Evolutionary conservation across 2,329 filamentous ascomycete genomes (phyloP).

Genomic region (Didymella sp.): DNA sequence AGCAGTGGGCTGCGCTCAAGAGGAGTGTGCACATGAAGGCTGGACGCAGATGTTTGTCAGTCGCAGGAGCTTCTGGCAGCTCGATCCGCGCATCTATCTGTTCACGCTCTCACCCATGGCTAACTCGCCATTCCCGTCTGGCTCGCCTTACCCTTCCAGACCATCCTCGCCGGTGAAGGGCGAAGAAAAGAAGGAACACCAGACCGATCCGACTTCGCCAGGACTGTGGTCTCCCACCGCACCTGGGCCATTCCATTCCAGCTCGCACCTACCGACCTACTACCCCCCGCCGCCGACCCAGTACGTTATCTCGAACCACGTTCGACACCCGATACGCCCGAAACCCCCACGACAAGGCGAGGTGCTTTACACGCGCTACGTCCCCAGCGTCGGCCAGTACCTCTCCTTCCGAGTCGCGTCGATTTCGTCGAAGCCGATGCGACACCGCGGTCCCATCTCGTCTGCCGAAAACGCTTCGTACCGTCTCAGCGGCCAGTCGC

Average conservation of each 20-base stretch:
- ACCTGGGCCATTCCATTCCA: conserved; percentile 77
- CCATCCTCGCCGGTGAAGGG: conserved; percentile 57
- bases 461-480: conserved; percentile 29
- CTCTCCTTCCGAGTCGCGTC: conserved; percentile 88
- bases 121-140: conserved; percentile 56
- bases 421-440: conserved; percentile 67
- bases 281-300: conserved; percentile 84
- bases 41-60: conserved; percentile 86
- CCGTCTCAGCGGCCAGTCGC: conserved; percentile 48
- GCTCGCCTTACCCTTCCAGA: conserved; percentile 60
- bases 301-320: conserved; percentile 77
- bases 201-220: conserved; percentile 42
- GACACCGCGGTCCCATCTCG: conserved; percentile 66
- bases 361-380: conserved; percentile 85
- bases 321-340: conserved; percentile 84
- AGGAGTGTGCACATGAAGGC: conserved; percentile 67
- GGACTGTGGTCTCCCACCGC: conserved; percentile 52
- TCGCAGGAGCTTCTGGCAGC: conserved; percentile 86
- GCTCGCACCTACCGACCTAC: conserved; percentile 87
- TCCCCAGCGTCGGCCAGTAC: conserved; percentile 82
- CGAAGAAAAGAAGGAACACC: conserved; percentile 35
- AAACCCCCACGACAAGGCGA: conserved; percentile 92
- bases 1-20: conserved; percentile 70
- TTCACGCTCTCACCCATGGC: conserved; percentile 76
- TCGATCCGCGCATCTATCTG: conserved; percentile 84